A percentile compares a stretch with the other conserved stretches of the same genome.
Evolutionary conservation across 1,284 basidiomycete genomes (phyloP).

Genomic region (Chiua sp.): DNA sequence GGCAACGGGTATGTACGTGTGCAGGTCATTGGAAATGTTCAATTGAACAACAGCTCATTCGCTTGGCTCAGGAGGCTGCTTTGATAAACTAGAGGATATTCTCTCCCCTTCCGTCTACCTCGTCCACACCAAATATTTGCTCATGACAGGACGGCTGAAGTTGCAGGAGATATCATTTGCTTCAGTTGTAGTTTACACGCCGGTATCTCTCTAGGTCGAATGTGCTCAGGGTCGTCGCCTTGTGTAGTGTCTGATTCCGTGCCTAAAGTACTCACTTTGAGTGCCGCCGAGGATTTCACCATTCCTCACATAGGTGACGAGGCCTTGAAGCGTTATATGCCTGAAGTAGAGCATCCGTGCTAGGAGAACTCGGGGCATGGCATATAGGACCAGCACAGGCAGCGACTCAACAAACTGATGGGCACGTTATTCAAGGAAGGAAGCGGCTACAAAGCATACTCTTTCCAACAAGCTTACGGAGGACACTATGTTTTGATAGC

Average conservation of each 20-base stretch:
- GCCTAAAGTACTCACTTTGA: slow-evolving; percentile 69
- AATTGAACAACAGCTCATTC: slow-evolving; percentile 64
- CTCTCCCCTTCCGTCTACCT: slow-evolving; percentile 62
- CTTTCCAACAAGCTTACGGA: not conserved
- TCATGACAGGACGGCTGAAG: slow-evolving; percentile 60
- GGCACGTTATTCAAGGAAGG: slow-evolving; percentile 65
- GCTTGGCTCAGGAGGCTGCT: slow-evolving; percentile 67
- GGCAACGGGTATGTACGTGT: slow-evolving; percentile 52
- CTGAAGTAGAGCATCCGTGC: slow-evolving; percentile 67
- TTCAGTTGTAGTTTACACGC: slow-evolving; percentile 70
- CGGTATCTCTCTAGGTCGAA: slow-evolving; percentile 84
- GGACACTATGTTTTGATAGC: not conserved
- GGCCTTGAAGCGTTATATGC: slow-evolving; percentile 66
- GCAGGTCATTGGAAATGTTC: not conserved
- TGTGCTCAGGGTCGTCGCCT: no score
- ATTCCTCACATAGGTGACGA: slow-evolving; percentile 63
- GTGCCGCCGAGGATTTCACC: slow-evolving; percentile 77
- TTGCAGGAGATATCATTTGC: slow-evolving; percentile 79
- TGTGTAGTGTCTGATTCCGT: no score
- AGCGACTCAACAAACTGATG: slow-evolving; percentile 62
- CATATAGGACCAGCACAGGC: slow-evolving; percentile 57
- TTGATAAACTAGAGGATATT: slow-evolving; percentile 54
- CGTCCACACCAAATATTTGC: not conserved
- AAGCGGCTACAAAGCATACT: slow-evolving; percentile 15
- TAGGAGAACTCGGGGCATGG: slow-evolving; percentile 76